Evolutionary conservation across 352 stramenopile species (phyloP).

Genomic region (Globisporangium spiculum): DNA sequence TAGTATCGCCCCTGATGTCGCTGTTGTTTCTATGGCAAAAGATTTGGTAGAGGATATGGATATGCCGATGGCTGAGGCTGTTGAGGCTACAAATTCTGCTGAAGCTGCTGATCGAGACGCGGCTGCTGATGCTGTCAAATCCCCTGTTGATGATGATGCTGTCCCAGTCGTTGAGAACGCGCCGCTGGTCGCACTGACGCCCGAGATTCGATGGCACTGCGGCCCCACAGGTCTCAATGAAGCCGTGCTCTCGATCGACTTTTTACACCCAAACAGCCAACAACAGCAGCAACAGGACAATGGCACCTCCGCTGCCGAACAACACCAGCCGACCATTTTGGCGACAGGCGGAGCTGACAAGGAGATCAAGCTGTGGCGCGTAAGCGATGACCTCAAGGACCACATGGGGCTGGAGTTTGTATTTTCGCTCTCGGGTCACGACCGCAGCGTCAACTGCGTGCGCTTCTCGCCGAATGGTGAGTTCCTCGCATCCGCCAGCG

Average conservation of each 20-base stretch:
- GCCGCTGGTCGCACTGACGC: slow-evolving; percentile 61
- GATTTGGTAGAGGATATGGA: not conserved
- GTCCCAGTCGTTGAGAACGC: not conserved
- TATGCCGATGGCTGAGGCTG: not conserved
- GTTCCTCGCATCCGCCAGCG: slow-evolving; percentile 85
- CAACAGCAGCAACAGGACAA: not conserved
- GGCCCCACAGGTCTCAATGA: slow-evolving; percentile 87
- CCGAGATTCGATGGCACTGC: slow-evolving; percentile 86
- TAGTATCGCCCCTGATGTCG: not conserved
- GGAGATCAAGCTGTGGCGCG: slow-evolving; percentile 86
- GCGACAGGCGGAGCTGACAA: slow-evolving; percentile 86
- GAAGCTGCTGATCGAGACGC: not conserved
- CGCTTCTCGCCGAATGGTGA: slow-evolving; percentile 88
- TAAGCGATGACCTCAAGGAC: slow-evolving; percentile 33
- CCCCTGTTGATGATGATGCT: not conserved
- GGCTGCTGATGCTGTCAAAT: not conserved
- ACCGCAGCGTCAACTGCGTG: slow-evolving; percentile 90
- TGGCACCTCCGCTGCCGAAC: not conserved
- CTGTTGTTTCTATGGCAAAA: not conserved
- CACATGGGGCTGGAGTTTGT: slow-evolving; percentile 62
- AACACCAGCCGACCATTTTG: slow-evolving; percentile 31
- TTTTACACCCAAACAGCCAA: slow-evolving; percentile 31
- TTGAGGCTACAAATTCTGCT: not conserved
- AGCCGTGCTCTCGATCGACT: slow-evolving; percentile 82
- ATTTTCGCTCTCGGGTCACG: slow-evolving; percentile 84